Base-by-base conservation (phyloP, 148 eudicot species). In the Cornus controversa region DNA sequence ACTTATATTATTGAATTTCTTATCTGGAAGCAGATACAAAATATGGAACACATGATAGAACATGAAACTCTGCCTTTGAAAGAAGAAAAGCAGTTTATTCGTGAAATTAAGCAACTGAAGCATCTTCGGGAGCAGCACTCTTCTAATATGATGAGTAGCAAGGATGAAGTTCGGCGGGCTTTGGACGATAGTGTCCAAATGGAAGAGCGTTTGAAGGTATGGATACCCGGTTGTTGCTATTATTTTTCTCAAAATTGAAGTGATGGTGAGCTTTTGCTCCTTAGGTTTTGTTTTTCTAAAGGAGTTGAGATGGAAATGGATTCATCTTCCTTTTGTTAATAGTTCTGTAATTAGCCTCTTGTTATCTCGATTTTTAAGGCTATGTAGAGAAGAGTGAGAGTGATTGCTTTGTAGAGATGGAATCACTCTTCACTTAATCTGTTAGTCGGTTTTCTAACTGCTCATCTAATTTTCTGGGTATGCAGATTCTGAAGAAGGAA, bases 71-170 rank as follows among this genome's bases (percentile, higher is more conserved):
- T 86, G 74, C 77, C 84, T 31, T 80, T 96, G 79, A 91, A 86
- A 70, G 98, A 90, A 82, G 99, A 96, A 86, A 96, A 89, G 77
- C 88, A 83, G 74, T 80, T 89, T 79, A 84, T 96, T 76, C 97
- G 93, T 75, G 97, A 96, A 82, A 91, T 96, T 78, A 93, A 89
- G 85, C 94, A 86, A 82, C 74, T 90, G 91, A 93, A 88, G 76
- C 85, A 81, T 37, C 90, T 80, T 69, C 91, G 94, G 15, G 95
- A 85, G 25, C 84, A 93, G 72, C 85, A 93, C 45, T 81, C 87
- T 36, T 87, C 87, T 47, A 84, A 89, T 70, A 79, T 90, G 82
- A 40, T 40, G 45, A 40, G 86, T n/a, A 88, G 86, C 85, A 83
- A 85, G 81, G 93, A 87, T 72, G 97, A 92, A 81, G 71, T 93